Conservation (phyloP, 352 stramenopile genomes). For the Pythium periplocum region DNA sequence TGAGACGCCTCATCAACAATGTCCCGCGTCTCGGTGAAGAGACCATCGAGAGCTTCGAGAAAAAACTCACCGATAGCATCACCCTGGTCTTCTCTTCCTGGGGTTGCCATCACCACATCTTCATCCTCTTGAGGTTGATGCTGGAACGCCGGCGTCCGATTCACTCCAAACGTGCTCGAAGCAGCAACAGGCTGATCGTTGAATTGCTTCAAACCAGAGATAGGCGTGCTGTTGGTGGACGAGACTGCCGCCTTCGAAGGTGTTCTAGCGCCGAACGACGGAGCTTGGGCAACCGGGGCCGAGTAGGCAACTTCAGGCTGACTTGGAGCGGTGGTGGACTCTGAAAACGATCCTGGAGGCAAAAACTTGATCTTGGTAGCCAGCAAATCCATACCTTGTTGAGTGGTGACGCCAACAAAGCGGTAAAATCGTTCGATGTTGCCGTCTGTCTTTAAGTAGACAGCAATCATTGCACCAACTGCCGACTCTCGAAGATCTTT, state of each 20-base stretch:
- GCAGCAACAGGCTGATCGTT: slow-evolving; percentile 11
- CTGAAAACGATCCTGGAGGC: slow-evolving; percentile 30
- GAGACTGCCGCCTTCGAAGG: slow-evolving; percentile 6
- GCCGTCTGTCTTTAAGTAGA: slow-evolving; percentile 62
- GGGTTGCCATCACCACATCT: slow-evolving; percentile 51
- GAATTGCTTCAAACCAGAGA: slow-evolving; percentile 29
- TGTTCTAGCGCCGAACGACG: slow-evolving; percentile 8
- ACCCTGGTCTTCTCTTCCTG: slow-evolving; percentile 20
- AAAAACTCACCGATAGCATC: slow-evolving; percentile 46
- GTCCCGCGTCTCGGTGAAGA: slow-evolving; percentile 59
- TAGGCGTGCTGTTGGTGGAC: slow-evolving; percentile 15
- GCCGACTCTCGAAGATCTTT: slow-evolving; percentile 82
- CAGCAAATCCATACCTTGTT: slow-evolving; percentile 81
- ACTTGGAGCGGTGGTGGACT: slow-evolving; percentile 8
- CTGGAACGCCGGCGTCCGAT: not conserved
- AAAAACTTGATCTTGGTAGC: slow-evolving; percentile 74
- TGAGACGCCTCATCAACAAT: slow-evolving; percentile 51
- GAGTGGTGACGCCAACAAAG: slow-evolving; percentile 59
- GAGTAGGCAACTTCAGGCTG: slow-evolving; percentile 16
- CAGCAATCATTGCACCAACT: slow-evolving; percentile 58
- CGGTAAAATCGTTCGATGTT: slow-evolving; percentile 79
- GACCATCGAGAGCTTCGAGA: slow-evolving; percentile 51
- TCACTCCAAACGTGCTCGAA: not conserved
- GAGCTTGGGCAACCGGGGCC: slow-evolving; percentile 6
- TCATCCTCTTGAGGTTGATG: slow-evolving; percentile 24